These are phyloP conservation scores for Yarrowia sp. DNA, from an alignment of 805 yeast genomes.

Conservation along the genomic window DNA sequence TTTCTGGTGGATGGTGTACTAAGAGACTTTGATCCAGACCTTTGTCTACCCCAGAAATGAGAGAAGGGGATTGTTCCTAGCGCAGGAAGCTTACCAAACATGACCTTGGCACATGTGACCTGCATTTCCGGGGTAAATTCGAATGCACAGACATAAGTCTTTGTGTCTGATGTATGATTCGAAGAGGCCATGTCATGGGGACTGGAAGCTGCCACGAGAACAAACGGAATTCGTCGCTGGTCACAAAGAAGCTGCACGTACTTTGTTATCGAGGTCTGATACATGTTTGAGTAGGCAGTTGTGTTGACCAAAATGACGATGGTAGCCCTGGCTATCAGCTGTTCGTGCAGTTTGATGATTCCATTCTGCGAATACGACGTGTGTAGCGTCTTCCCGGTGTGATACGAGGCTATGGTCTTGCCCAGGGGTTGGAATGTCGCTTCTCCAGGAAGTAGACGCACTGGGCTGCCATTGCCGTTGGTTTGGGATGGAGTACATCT, in stretches of 20 bases:
- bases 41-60: constrained; percentile 18
- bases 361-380: constrained; percentile 62
- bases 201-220: constrained; percentile 65
- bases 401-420: constrained; percentile 41
- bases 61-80: constrained; percentile 59
- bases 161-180: constrained; percentile 52
- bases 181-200: constrained; percentile 69
- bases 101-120: constrained; percentile 57
- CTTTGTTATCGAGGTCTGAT: constrained; percentile 66
- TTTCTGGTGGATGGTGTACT: constrained; percentile 15
- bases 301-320: constrained; percentile 57
- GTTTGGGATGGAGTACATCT: not conserved
- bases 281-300: constrained; percentile 65
- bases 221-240: constrained; percentile 57
- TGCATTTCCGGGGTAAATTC: constrained; percentile 64
- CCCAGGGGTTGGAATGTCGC: constrained; percentile 17
- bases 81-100: constrained; percentile 62
- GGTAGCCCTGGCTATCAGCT: constrained; percentile 59
- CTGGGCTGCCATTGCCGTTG: constrained; percentile 1
- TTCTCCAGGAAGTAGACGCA: constrained; percentile 21
- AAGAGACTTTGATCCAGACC: not conserved
- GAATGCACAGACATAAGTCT: constrained; percentile 65
- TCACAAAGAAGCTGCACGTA: constrained; percentile 64
- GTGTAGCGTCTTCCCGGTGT: constrained; percentile 59
- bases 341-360: constrained; percentile 63